Base-by-base conservation (phyloP, 2,329 filamentous ascomycete species). In the Verticillium zaregamsianum region DNA sequence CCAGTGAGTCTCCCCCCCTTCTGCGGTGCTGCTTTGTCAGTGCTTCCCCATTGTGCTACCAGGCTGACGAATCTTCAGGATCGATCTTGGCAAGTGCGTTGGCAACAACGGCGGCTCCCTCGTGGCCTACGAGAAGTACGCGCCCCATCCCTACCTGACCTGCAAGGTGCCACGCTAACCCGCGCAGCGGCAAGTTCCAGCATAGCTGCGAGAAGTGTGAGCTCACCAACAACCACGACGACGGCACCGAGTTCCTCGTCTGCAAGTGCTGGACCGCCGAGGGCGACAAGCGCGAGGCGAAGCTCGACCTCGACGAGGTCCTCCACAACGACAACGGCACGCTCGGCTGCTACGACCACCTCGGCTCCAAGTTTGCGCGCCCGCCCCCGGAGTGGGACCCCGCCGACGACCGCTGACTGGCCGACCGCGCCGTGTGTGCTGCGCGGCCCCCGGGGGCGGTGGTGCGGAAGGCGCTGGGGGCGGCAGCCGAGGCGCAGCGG, bases 271-370 rank as follows among this genome's bases (percentile, higher is more conserved):
- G 17, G 39, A 45, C 23, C 39, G 15, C 32, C n/a, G 32, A 31
- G n/a, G 57, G 37, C 25, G 31, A 28, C 23, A 35, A 11, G 58
- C 58, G 20, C 31, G 20, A 55, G 58, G 54, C 39, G 14, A 54
- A 39, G 40, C 7, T 59, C 31, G 45, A 59, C 58, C 58, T 59
- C n/a, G 45, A 32, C 40, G 20, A 37, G 40, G 58, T 59, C n/a
- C 39, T 59, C 28, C 54, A 59, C 58, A 59, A 59, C 45, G n/a
- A 54, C 25, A 32, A 59, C 45, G 58, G 58, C 12, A 54, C 25
- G 8, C 25, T 59, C 14, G 45, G 58, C 3, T 59, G 58, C 58
- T 33, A 54, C 58, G 45, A 28, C 32, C 58, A 59, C 31, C 28
- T 12, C 15, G 58, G 58, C 7, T 35, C 40, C 58, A 59, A 59